phyloP scores from a whole-genome alignment of 2,329 filamentous ascomycete species.

The Epichloe hybrida region DNA sequence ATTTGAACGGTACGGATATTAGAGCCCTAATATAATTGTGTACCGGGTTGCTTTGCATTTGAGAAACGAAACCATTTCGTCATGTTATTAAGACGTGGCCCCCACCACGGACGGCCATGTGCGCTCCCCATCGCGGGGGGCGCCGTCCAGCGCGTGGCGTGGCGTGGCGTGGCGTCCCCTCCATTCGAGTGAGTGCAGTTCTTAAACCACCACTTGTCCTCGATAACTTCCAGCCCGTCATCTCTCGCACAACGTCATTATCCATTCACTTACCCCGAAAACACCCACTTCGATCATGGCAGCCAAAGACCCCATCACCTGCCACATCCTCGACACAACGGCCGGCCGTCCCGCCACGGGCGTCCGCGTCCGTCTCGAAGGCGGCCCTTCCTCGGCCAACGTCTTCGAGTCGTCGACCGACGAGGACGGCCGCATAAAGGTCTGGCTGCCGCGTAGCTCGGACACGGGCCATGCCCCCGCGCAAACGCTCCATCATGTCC shows the following conservation, averaged over 20 bases:
- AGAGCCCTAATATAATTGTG: too few relatives aligned
- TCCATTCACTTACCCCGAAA: background rate
- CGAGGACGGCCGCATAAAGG: slow-evolving; percentile 58
- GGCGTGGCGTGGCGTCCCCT: background rate
- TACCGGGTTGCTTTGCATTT: too few relatives aligned
- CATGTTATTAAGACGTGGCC: too few relatives aligned
- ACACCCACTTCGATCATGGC: slow-evolving; percentile 3
- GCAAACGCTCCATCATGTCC: slow-evolving; percentile 44
- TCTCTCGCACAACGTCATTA: background rate
- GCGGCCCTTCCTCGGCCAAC: slow-evolving; percentile 15
- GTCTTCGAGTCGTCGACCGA: slow-evolving; percentile 57
- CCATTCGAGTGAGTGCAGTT: background rate
- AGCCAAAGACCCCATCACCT: slow-evolving; percentile 58
- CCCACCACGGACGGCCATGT: background rate
- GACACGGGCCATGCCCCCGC: slow-evolving; percentile 41
- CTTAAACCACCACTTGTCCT: too few relatives aligned
- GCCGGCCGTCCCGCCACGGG: slow-evolving; percentile 52
- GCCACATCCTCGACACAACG: slow-evolving; percentile 77
- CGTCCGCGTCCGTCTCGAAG: slow-evolving; percentile 52
- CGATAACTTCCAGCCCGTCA: too few relatives aligned
- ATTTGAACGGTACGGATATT: too few relatives aligned
- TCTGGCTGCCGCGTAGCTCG: slow-evolving; percentile 50
- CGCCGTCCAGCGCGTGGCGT: background rate
- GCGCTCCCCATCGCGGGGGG: background rate
- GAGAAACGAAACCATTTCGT: too few relatives aligned